Base-by-base conservation (phyloP, 768 basidiomycete genomes). In the Phaeotremella skinneri region DNA sequence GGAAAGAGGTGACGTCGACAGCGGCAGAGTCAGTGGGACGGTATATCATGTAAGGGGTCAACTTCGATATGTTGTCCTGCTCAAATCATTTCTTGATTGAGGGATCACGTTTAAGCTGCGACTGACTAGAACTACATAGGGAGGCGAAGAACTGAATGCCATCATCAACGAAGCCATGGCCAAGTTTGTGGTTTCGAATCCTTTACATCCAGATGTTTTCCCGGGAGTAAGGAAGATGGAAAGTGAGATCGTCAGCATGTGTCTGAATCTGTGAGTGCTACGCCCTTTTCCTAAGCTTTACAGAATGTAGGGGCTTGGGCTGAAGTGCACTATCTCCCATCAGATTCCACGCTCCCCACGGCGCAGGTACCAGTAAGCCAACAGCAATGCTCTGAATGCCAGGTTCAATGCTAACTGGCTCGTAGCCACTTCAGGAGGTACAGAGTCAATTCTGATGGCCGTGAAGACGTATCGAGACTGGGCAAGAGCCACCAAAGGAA, bases 391-490 rank as follows among this genome's bases (percentile, higher is more conserved):
- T 32, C 42, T 32, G 25, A 32, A 29, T 30, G 20, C 32, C 3
- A 3, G 21, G 7, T 43, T 37, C 3, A 4, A 14, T 37, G 53
- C 55, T 65, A 50, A 66, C 34, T 6, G 11, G 39, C 43, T 1
- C 26, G 1, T 43, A 76, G 75, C 93, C 77, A 99, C 94, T 1
- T 88, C 88, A 0, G 94, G 94, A 14, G 94, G 94, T 4, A 99
- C 94, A 0, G 94, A 99, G 75, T 90, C 88, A 21, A 97, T 98
- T 66, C 80, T 99, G 49, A 92, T 97, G 91, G 86, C 91, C 1
- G 82, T 91, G 64, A 97, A 97, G 80, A 89, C 92, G 0, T 86
- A 99, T 55, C 84, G 91, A 14, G 92, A 97, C 64, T 96, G 93
- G 90, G 94, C 90, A 4, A 79, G 82, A 45, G 82, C 80, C 1